A percentile compares a stretch with the other conserved stretches of the same genome.
Evolutionary conservation across 257 asterid genomes (phyloP).

Genomic region (Mitragyna speciosa): DNA sequence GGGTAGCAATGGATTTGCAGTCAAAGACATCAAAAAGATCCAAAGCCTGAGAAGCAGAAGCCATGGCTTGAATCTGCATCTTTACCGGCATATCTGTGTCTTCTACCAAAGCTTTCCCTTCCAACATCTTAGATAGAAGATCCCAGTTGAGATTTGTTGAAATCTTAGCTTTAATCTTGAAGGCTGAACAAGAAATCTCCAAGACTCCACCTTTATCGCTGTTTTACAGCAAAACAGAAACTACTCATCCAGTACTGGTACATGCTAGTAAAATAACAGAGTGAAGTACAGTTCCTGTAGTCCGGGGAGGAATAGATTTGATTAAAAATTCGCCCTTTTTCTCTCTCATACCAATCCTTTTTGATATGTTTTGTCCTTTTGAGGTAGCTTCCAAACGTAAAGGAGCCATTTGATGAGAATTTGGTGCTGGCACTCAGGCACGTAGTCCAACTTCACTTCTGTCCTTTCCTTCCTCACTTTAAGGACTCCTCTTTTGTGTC

Average conservation of each 20-base stretch:
- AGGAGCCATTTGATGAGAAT: constrained; percentile 17
- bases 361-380: background rate
- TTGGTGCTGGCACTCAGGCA: constrained; percentile 47
- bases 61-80: constrained; percentile 94
- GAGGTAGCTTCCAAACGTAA: constrained; percentile 34
- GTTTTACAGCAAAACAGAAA: background rate
- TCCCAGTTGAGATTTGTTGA: constrained; percentile 9
- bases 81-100: constrained; percentile 81
- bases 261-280: background rate
- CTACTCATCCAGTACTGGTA: too few relatives aligned
- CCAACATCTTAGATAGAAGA: constrained; percentile 31
- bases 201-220: background rate
- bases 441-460: constrained; percentile 26
- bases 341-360: background rate
- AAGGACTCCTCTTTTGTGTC: constrained; percentile 27
- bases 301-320: background rate
- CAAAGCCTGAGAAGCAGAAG: constrained; percentile 80
- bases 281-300: background rate
- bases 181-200: constrained; percentile 8
- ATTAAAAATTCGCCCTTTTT: background rate
- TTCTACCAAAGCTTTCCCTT: constrained; percentile 57
- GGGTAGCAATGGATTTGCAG: constrained; percentile 52
- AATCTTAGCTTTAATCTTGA: background rate
- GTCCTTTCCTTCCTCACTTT: constrained; percentile 35
- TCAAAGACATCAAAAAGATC: constrained; percentile 83